Conservation (phyloP, 768 basidiomycete species). For the Tulasnella sp. region DNA sequence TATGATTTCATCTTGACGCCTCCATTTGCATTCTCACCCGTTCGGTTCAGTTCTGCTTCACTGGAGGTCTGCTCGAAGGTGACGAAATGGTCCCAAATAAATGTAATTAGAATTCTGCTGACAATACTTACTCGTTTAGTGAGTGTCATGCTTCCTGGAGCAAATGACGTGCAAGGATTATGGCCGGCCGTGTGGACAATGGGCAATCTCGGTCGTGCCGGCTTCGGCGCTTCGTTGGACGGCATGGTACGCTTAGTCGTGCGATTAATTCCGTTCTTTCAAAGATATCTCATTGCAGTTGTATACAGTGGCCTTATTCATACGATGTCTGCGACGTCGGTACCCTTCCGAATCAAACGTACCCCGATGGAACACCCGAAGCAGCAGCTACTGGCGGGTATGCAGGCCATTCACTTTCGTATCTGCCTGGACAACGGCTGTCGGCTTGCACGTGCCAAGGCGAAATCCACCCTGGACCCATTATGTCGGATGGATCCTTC, state of each 20-base stretch:
- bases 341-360: constrained; percentile 80
- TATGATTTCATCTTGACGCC: neutral
- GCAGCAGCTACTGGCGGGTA: neutral
- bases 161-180: constrained; percentile 23
- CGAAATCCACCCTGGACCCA: constrained; percentile 85
- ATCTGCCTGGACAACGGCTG: constrained; percentile 80
- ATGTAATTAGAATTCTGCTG: neutral
- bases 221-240: constrained; percentile 82
- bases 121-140: constrained; percentile 15
- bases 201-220: constrained; percentile 83
- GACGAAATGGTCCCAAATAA: neutral
- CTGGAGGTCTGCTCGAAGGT: constrained; percentile 67
- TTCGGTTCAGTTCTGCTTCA: constrained; percentile 66
- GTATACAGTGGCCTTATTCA: constrained; percentile 33
- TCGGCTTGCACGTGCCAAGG: constrained; percentile 84
- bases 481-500: constrained; percentile 69
- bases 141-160: constrained; percentile 26
- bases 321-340: constrained; percentile 90
- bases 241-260: constrained; percentile 48
- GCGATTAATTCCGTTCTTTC: neutral
- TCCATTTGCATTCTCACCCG: neutral
- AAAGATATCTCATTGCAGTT: neutral
- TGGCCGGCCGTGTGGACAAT: constrained; percentile 51
- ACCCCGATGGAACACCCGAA: constrained; percentile 37
- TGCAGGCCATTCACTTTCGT: constrained; percentile 60